These are phyloP conservation scores for Heliamphora pulchella DNA, from an alignment of 179 eudicot species.

Conservation along the genomic window DNA sequence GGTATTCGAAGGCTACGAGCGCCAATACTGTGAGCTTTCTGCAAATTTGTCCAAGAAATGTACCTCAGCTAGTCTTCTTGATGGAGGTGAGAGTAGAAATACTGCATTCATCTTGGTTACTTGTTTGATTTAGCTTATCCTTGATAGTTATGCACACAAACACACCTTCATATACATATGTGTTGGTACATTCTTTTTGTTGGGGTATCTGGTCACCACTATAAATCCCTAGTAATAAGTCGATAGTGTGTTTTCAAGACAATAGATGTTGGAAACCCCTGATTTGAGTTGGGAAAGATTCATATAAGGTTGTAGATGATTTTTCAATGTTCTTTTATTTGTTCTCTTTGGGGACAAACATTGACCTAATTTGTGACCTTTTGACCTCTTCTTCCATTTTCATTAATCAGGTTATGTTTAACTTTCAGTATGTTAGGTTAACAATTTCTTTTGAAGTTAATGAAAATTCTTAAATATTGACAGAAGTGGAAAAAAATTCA, in stretches of 20 bases:
- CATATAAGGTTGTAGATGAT: not conserved
- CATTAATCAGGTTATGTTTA: no score
- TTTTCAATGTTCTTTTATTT: not conserved
- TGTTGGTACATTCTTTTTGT: not conserved
- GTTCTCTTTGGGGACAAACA: no score
- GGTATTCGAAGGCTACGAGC: conserved; percentile 56
- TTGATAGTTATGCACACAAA: not conserved
- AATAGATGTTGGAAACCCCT: not conserved
- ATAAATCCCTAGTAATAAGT: not conserved
- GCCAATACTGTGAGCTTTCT: conserved; percentile 61
- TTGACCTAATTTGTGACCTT: not conserved
- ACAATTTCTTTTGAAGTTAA: not conserved
- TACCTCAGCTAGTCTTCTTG: conserved; percentile 42
- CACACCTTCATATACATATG: not conserved
- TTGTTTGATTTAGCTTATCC: not conserved
- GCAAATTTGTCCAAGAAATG: conserved; percentile 47
- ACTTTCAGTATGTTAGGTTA: not conserved
- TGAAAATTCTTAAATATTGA: not conserved
- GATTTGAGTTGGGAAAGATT: not conserved
- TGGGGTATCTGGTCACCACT: not conserved
- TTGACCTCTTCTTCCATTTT: not conserved
- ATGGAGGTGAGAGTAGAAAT: conserved; percentile 39
- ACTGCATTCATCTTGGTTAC: not conserved
- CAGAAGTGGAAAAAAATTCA: not conserved
- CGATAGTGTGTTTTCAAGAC: not conserved